These are phyloP conservation scores for Rhizopogon roseolus DNA, from an alignment of 768 basidiomycete genomes.

Conservation along the genomic window DNA sequence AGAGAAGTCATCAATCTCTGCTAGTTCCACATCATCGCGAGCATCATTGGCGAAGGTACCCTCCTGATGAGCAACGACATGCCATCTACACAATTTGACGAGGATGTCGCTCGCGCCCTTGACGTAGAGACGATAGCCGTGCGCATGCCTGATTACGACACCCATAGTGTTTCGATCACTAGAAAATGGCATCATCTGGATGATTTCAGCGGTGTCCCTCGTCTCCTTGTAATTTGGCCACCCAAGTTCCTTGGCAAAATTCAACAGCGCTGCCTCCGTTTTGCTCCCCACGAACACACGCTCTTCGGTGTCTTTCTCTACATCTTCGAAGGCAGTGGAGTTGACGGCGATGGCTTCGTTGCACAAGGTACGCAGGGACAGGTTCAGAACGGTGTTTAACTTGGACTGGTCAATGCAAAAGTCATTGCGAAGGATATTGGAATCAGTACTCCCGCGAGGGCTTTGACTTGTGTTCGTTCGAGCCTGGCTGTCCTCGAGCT, in stretches of 20 bases:
- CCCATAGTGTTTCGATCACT: slow-evolving; percentile 95
- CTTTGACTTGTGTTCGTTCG: slow-evolving; percentile 68
- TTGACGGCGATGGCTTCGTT: slow-evolving; percentile 88
- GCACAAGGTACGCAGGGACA: slow-evolving; percentile 58
- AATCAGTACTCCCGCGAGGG: slow-evolving; percentile 26
- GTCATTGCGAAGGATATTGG: slow-evolving; percentile 42
- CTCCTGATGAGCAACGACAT: slow-evolving; percentile 58
- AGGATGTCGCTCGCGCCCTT: slow-evolving; percentile 93
- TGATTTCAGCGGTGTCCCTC: slow-evolving; percentile 55
- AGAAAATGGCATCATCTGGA: slow-evolving; percentile 92
- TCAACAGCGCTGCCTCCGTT: slow-evolving; percentile 89
- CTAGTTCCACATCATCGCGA: slow-evolving; percentile 42
- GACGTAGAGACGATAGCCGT: slow-evolving; percentile 64
- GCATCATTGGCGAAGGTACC: slow-evolving; percentile 9
- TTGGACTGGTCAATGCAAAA: slow-evolving; percentile 81
- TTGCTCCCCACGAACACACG: slow-evolving; percentile 82
- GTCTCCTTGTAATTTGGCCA: slow-evolving; percentile 72
- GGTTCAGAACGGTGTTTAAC: slow-evolving; percentile 60
- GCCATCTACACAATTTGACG: slow-evolving; percentile 49
- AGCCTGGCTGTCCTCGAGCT: slow-evolving; percentile 62
- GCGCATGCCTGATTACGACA: slow-evolving; percentile 77
- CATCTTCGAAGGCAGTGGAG: slow-evolving; percentile 92
- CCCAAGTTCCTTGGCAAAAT: slow-evolving; percentile 74
- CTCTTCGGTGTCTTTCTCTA: slow-evolving; percentile 54
- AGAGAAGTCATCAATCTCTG: slow-evolving; percentile 58